Evolutionary conservation across 768 basidiomycete genomes (phyloP).

Genomic region (Floccularia luteovirens): DNA sequence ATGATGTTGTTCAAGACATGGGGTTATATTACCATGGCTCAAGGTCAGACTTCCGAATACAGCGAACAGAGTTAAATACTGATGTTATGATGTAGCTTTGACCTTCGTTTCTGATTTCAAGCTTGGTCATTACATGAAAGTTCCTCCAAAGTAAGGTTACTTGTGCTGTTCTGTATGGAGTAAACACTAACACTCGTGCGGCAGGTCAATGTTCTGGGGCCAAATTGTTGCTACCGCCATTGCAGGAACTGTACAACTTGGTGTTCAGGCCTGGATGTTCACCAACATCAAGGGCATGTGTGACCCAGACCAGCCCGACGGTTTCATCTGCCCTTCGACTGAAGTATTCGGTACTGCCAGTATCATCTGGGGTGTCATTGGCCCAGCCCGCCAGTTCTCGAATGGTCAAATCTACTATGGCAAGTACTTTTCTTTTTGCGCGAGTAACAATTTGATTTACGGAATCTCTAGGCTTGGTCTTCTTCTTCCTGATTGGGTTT

Average conservation of each 20-base stretch:
- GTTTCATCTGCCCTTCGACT: constrained; percentile 65
- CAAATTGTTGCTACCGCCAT: constrained; percentile 64
- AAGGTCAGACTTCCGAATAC: constrained; percentile 21
- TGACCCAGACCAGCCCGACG: constrained; percentile 38
- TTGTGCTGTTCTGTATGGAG: background rate
- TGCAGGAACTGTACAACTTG: constrained; percentile 67
- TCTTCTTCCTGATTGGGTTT: constrained; percentile 77
- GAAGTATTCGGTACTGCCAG: constrained; percentile 75
- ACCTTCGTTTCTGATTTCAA: constrained; percentile 73
- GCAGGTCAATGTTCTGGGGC: constrained; percentile 54
- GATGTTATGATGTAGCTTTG: constrained; percentile 30
- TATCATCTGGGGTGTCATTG: constrained; percentile 80
- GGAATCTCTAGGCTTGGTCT: constrained; percentile 33
- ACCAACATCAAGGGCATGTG: constrained; percentile 61
- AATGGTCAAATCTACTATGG: constrained; percentile 53
- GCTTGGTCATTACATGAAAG: constrained; percentile 73
- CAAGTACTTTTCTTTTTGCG: constrained; percentile 7
- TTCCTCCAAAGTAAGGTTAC: constrained; percentile 44
- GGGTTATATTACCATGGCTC: constrained; percentile 67
- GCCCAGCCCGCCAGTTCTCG: constrained; percentile 67
- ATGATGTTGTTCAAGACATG: constrained; percentile 87
- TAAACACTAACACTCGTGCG: too few relatives aligned
- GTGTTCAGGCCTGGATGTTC: constrained; percentile 76
- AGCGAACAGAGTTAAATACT: background rate
- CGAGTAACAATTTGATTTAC: constrained; percentile 4